Evolutionary conservation across 1,139 yeast species (phyloP).

Genomic region (Kurtzmaniella quercitrusa): DNA sequence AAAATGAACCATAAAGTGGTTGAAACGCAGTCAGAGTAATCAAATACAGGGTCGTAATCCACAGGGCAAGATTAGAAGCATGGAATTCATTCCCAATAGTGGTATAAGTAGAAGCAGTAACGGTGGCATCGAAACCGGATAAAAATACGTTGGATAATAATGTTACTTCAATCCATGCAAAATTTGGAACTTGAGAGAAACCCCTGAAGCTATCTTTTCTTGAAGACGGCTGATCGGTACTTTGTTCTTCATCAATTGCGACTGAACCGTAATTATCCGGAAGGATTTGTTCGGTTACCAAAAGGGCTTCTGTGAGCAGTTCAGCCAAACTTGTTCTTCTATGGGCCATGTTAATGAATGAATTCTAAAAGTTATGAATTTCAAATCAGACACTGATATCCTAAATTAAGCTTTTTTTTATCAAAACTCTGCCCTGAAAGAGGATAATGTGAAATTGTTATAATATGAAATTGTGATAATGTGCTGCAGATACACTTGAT

Average conservation of each 20-base stretch:
- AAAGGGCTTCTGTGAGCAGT: background rate
- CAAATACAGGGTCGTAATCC: slow-evolving; percentile 38
- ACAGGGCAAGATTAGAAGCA: slow-evolving; percentile 28
- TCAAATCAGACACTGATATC: background rate
- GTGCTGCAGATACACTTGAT: background rate
- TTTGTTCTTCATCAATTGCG: slow-evolving; percentile 4
- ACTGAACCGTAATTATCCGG: slow-evolving; percentile 3
- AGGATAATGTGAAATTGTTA: background rate
- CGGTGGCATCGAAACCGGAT: slow-evolving; percentile 33
- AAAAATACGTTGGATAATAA: slow-evolving; percentile 22
- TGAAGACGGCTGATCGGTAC: background rate
- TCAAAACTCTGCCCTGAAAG: background rate
- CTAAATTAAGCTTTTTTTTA: background rate
- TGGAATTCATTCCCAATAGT: slow-evolving; percentile 33
- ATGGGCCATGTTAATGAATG: background rate
- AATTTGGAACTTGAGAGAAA: slow-evolving; percentile 13
- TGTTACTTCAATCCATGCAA: slow-evolving; percentile 20
- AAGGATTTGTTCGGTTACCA: slow-evolving; percentile 3
- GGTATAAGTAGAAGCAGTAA: slow-evolving; percentile 30
- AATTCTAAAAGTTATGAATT: background rate
- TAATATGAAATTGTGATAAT: no score
- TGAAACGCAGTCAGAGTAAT: slow-evolving; percentile 28
- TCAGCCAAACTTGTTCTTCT: slow-evolving; percentile 1
- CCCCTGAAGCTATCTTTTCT: slow-evolving; percentile 1
- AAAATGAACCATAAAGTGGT: slow-evolving; percentile 45